Conservation (phyloP, 768 basidiomycete genomes). For the Albatrellus ellisii region DNA sequence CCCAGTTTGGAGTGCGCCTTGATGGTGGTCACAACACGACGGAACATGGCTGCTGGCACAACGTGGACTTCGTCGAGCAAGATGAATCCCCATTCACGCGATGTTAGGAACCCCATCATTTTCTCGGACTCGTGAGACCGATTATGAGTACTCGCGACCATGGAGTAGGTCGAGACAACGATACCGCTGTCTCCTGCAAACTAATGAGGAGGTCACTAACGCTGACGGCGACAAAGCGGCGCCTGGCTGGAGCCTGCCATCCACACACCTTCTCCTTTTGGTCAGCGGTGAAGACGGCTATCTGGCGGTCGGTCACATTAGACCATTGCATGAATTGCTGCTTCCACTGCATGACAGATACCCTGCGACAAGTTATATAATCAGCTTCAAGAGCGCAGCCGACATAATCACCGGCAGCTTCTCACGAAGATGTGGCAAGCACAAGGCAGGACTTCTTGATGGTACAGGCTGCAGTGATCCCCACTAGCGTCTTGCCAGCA, state of each 20-base stretch:
- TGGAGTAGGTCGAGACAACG: constrained; percentile 97
- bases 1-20: constrained; percentile 98
- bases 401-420: constrained; percentile 11
- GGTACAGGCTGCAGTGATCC: constrained; percentile 98
- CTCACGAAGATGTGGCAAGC: constrained; percentile 94
- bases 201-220: too few species aligned
- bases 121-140: constrained; percentile 98
- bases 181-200: constrained; percentile 95
- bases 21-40: constrained; percentile 94
- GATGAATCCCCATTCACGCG: constrained; percentile 99
- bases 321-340: constrained; percentile 99
- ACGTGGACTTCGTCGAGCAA: constrained; percentile 98
- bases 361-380: constrained; percentile 27
- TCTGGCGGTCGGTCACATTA: constrained; percentile 92
- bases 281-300: constrained; percentile 94
- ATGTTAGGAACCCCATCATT: constrained; percentile 99
- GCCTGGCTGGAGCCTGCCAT: too few species aligned
- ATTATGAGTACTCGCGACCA: constrained; percentile 98
- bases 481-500: constrained; percentile 96
- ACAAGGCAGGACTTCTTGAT: constrained; percentile 99
- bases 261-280: constrained; percentile 82
- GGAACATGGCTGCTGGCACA: constrained; percentile 97
- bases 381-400: not conserved
- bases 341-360: constrained; percentile 98
- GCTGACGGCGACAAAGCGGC: too few species aligned